These are phyloP conservation scores for Cudoniella acicularis DNA, from an alignment of 495 filamentous ascomycete genomes.

Conservation along the genomic window DNA sequence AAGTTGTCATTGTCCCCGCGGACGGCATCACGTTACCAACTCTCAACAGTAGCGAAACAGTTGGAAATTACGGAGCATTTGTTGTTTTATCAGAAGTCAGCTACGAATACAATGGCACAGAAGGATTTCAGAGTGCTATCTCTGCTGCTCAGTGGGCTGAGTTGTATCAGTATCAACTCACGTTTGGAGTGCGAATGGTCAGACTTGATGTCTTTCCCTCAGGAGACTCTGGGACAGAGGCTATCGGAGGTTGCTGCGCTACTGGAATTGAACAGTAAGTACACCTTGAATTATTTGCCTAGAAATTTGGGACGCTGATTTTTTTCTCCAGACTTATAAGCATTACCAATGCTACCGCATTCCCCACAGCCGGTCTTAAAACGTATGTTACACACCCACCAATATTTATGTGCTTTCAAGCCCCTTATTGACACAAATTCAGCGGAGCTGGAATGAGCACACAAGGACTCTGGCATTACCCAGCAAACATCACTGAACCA, in stretches of 20 bases:
- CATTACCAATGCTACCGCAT: conserved; percentile 44
- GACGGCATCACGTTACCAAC: conserved; percentile 45
- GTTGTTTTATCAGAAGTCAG: conserved; percentile 51
- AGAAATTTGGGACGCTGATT: background rate
- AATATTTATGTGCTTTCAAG: background rate
- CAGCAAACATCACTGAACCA: conserved; percentile 49
- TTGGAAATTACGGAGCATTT: conserved; percentile 56
- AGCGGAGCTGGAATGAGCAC: conserved; percentile 45
- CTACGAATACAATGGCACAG: conserved; percentile 43
- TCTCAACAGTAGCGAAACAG: conserved; percentile 38
- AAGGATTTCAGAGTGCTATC: conserved; percentile 50
- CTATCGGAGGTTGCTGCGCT: conserved; percentile 43
- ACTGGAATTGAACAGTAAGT: conserved; percentile 44
- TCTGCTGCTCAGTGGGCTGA: conserved; percentile 53
- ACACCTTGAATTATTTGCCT: background rate
- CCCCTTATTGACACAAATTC: background rate
- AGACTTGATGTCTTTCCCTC: conserved; percentile 56
- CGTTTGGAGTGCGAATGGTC: conserved; percentile 58
- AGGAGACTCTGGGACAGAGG: conserved; percentile 42
- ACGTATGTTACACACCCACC: conserved; percentile 17
- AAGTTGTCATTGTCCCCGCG: conserved; percentile 50
- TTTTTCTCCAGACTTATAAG: conserved; percentile 31
- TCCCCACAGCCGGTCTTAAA: conserved; percentile 48
- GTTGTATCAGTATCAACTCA: conserved; percentile 54
- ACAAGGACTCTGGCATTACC: conserved; percentile 53